These are phyloP conservation scores for Aspergillus clavatus DNA, from an alignment of 2,329 filamentous ascomycete genomes.

Conservation along the genomic window DNA sequence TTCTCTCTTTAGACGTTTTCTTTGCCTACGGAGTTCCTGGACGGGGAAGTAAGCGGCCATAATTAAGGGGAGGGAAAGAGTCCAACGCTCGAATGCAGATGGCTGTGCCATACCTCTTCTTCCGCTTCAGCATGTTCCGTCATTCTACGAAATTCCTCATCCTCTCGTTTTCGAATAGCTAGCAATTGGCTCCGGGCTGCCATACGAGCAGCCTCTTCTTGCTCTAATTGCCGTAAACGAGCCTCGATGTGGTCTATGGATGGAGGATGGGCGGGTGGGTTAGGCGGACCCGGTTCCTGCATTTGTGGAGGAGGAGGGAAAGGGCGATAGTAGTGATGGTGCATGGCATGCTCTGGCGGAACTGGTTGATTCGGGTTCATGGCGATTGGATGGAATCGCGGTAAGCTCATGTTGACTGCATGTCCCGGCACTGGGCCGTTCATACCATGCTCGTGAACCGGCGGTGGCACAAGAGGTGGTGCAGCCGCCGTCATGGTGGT, in stretches of 20 bases:
- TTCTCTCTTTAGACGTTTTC: slow-evolving; percentile 38
- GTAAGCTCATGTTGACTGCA: slow-evolving; percentile 29
- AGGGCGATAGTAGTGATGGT: slow-evolving; percentile 27
- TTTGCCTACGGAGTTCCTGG: slow-evolving; percentile 37
- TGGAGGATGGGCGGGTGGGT: slow-evolving; percentile 19
- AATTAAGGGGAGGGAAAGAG: not conserved
- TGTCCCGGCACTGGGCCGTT: slow-evolving; percentile 22
- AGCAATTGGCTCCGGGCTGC: slow-evolving; percentile 35
- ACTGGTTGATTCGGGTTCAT: slow-evolving; percentile 36
- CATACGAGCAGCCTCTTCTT: slow-evolving; percentile 37
- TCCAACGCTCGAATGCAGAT: too few species aligned
- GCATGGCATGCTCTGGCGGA: slow-evolving; percentile 31
- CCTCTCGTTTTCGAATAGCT: slow-evolving; percentile 36
- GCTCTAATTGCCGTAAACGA: slow-evolving; percentile 36
- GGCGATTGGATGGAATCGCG: slow-evolving; percentile 39
- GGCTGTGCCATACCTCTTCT: slow-evolving; percentile 37
- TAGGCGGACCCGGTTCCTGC: slow-evolving; percentile 26
- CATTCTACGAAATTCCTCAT: slow-evolving; percentile 38
- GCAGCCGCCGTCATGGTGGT: slow-evolving; percentile 34
- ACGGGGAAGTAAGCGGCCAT: not conserved
- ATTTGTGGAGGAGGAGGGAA: slow-evolving; percentile 26
- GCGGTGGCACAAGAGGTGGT: slow-evolving; percentile 29
- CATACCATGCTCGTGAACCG: slow-evolving; percentile 29
- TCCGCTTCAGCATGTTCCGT: slow-evolving; percentile 37
- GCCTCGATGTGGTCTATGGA: slow-evolving; percentile 37